Evolutionary conservation across 371 early-diverging fungal species (phyloP), one percentile per base, ranked within the genome.

Genomic region (Rhizopus arrhizus): DNA sequence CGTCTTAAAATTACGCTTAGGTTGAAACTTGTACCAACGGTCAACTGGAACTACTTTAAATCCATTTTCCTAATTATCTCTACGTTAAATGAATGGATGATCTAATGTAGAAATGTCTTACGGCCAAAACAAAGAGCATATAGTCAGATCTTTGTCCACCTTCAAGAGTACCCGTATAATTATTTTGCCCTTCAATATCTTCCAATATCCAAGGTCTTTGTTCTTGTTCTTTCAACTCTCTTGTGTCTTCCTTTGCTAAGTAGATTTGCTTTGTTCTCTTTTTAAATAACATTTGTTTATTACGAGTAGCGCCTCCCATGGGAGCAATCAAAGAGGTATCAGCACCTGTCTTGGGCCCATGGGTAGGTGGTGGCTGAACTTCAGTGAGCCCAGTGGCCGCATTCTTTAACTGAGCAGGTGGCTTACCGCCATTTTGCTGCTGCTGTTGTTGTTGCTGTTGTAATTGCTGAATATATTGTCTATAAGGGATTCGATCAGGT

Each of bases 1-100:
- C 0, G 92, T 91, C 13, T 82, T 82, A 61, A 94, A 91, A 63
- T 85, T 87, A 42, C 91, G 78, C 70, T 90, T 92, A 22, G 87
- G 84, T 36, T 83, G 82, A 59, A 98, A 97, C 69, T 91, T 92
- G 80, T 97, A 98, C 93, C 94, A 95, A 56, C 91, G 84, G 59
- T 91, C 81, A 0, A 90, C 92, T 8, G 93, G 94, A 16, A 94
- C 85, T 4, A 96, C 94, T 64, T 89, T 85, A 73, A 96, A 94
- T 3, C 90, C 91, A 56, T 89, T 86, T 9, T 86, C 87, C 65
- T 86, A 75, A 22, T 22, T 22, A 22, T 22, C 22, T 22, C 22
- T 22, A 22, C 22, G 22, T 22, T 22, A 22, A 22, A 22, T 22
- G 22, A 0, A 22, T 22, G 22, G 22, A 22, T 22, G 22, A 22